Evolutionary conservation across 306 rosid species (phyloP).

Genomic region (Vigna angularis): DNA sequence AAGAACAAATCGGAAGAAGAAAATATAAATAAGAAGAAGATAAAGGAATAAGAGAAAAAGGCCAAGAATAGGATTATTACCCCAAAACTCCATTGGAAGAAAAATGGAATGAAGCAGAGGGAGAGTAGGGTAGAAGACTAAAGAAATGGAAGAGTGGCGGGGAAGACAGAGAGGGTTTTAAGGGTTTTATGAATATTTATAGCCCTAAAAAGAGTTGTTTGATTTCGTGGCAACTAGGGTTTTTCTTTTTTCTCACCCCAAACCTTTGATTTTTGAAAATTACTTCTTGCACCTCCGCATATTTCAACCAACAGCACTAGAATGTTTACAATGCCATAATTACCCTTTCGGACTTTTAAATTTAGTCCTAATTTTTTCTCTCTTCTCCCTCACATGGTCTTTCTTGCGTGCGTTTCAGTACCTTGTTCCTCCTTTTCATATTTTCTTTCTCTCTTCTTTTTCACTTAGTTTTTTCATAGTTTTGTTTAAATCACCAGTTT

Average conservation of each 20-base stretch:
- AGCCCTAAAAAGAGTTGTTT: not conserved
- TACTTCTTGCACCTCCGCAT: no score
- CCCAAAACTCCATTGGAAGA: conserved; percentile 85
- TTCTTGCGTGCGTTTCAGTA: no score
- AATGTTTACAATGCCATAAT: no score
- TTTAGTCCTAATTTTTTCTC: no score
- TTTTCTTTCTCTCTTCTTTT: no score
- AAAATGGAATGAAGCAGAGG: not conserved
- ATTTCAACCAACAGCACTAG: no score
- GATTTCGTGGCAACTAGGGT: conserved; percentile 57
- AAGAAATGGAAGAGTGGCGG: not conserved
- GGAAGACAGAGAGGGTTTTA: not conserved
- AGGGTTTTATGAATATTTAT: conserved; percentile 42
- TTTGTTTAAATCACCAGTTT: no score
- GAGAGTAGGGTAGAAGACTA: conserved; percentile 39
- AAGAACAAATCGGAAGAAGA: not conserved
- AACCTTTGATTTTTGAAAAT: no score
- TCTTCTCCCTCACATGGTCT: no score
- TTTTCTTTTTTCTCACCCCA: not conserved
- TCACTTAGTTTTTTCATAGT: no score
- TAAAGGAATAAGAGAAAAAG: not conserved
- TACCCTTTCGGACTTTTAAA: no score
- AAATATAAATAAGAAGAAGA: not conserved
- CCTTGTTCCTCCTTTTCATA: no score
- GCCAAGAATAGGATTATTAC: conserved; percentile 40